Conservation (phyloP, 495 filamentous ascomycete species). For the Copromyces sp. region DNA sequence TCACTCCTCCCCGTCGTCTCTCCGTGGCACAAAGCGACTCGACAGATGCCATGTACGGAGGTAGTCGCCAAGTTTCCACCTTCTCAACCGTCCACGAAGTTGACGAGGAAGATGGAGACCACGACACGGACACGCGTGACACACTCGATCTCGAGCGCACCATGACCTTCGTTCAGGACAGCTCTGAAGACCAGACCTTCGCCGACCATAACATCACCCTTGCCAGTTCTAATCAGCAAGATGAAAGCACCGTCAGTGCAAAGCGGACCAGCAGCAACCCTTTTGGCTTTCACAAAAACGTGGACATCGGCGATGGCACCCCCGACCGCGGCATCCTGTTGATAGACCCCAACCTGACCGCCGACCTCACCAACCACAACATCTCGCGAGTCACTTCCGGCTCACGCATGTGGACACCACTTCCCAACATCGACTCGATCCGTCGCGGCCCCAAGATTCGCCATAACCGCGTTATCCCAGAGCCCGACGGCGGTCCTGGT, state of each 20-base stretch:
- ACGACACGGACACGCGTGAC: not conserved
- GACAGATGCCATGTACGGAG: not conserved
- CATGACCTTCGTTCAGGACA: not conserved
- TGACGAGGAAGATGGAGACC: not conserved
- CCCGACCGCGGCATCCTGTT: not conserved
- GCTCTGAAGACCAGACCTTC: not conserved
- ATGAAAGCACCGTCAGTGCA: not conserved
- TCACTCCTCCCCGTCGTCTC: not conserved
- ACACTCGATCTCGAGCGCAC: not conserved
- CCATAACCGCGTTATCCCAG: slow-evolving; percentile 4
- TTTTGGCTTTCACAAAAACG: not conserved
- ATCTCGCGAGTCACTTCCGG: not conserved
- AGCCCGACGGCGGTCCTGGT: not conserved
- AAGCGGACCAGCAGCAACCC: not conserved
- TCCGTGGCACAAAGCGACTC: not conserved
- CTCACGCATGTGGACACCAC: not conserved
- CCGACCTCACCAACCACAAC: not conserved
- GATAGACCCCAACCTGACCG: not conserved
- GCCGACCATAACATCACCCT: not conserved
- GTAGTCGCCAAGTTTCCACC: not conserved
- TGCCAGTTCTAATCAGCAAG: not conserved
- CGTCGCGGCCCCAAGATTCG: slow-evolving; percentile 11
- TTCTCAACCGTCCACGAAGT: not conserved
- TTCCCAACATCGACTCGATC: slow-evolving; percentile 5
- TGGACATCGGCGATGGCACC: not conserved